Conservation (phyloP, 345 rosid genomes). For the Populus deltoides region DNA sequence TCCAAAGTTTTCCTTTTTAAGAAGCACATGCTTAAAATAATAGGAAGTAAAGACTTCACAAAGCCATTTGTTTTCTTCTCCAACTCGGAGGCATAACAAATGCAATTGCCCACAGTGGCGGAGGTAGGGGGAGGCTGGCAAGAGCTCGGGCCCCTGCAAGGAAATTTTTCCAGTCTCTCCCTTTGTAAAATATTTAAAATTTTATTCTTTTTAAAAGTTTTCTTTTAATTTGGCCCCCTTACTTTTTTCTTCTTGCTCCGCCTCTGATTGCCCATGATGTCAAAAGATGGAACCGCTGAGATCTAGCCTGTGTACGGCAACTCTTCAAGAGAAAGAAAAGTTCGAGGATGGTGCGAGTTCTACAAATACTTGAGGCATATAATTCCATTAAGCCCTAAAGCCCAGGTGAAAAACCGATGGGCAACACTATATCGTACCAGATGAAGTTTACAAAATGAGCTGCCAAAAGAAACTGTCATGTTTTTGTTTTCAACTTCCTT, state of each 20-base stretch:
- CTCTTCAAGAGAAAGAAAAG: slow-evolving; percentile 13
- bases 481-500: slow-evolving; percentile 78
- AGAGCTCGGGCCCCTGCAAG: no score
- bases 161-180: no score
- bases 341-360: slow-evolving; percentile 20
- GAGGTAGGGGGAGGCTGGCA: no score
- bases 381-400: slow-evolving; percentile 18
- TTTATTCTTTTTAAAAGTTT: no score
- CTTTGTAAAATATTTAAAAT: no score
- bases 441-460: neutral
- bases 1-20: neutral
- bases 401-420: slow-evolving; percentile 42
- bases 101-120: slow-evolving; percentile 20
- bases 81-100: slow-evolving; percentile 48
- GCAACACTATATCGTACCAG: slow-evolving; percentile 17
- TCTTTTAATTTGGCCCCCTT: no score
- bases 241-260: no score
- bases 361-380: slow-evolving; percentile 15
- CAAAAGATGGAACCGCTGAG: neutral
- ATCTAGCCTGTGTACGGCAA: slow-evolving; percentile 4
- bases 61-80: slow-evolving; percentile 15
- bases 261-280: slow-evolving; percentile 11
- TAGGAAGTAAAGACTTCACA: slow-evolving; percentile 30
- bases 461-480: slow-evolving; percentile 26
- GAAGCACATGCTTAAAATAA: slow-evolving; percentile 21